Conservation (phyloP, 2,329 filamentous ascomycete genomes). For the Ophiostoma pallidulum region DNA sequence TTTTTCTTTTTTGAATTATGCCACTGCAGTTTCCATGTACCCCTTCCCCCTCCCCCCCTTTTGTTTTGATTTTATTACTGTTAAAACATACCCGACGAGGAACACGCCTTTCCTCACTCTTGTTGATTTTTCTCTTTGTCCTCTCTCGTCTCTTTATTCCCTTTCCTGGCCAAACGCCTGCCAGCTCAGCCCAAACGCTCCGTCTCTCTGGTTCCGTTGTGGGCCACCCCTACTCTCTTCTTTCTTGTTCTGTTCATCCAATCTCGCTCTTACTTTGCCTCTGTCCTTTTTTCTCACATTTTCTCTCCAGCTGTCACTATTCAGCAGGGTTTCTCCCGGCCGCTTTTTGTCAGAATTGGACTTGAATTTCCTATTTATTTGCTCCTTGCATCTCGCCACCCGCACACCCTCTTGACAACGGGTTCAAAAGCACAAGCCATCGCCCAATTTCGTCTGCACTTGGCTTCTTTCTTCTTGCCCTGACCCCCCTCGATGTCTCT, state of each 20-base stretch:
- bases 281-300: slow-evolving; percentile 1
- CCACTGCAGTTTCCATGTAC: not conserved
- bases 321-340: too few relatives aligned
- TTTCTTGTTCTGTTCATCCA: slow-evolving; percentile 1
- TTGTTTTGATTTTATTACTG: not conserved
- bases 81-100: too few relatives aligned
- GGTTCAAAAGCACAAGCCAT: not conserved
- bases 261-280: slow-evolving; percentile 1
- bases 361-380: not conserved
- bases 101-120: not conserved
- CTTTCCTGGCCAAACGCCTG: slow-evolving; percentile 6
- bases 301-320: too few relatives aligned
- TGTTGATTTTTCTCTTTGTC: too few relatives aligned
- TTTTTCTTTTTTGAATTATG: not conserved
- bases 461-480: slow-evolving; percentile 1
- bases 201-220: slow-evolving; percentile 10
- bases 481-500: not conserved
- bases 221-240: not conserved
- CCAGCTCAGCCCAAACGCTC: slow-evolving; percentile 7
- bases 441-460: not conserved
- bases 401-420: too few relatives aligned
- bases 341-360: too few relatives aligned
- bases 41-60: not conserved
- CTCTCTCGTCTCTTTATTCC: slow-evolving; percentile 7
- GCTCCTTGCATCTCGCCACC: not conserved